Conservation (phyloP, 2,329 filamentous ascomycete species). For the Neurospora sp. region DNA sequence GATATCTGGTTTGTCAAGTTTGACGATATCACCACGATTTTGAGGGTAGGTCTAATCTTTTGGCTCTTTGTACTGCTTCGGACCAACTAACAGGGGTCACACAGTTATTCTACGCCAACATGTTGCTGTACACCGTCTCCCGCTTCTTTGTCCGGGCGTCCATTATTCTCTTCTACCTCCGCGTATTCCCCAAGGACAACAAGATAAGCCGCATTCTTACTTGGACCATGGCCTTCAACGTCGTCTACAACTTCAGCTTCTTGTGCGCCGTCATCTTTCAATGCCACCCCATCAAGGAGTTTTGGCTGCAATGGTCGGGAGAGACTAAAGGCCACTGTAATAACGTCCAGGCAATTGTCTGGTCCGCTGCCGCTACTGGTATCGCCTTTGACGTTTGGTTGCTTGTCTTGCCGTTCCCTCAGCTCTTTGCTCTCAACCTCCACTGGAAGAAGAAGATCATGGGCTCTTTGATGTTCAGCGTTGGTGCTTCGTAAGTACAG, state of each 20-base stretch:
- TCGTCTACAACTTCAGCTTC: slow-evolving; percentile 31
- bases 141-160: slow-evolving; percentile 37
- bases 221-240: slow-evolving; percentile 30
- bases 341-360: slow-evolving; percentile 37
- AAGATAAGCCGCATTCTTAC: slow-evolving; percentile 30
- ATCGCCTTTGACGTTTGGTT: slow-evolving; percentile 44
- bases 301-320: slow-evolving; percentile 44
- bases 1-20: slow-evolving; percentile 40
- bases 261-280: slow-evolving; percentile 36
- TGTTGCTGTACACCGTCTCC: slow-evolving; percentile 36
- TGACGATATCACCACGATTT: slow-evolving; percentile 32
- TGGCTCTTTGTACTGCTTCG: background rate
- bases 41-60: slow-evolving; percentile 6
- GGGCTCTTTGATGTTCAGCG: slow-evolving; percentile 36
- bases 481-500: slow-evolving; percentile 27
- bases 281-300: slow-evolving; percentile 39
- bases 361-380: slow-evolving; percentile 41
- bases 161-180: slow-evolving; percentile 44
- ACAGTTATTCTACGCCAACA: slow-evolving; percentile 30
- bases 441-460: slow-evolving; percentile 39
- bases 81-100: slow-evolving; percentile 13
- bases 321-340: slow-evolving; percentile 37
- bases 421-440: slow-evolving; percentile 29
- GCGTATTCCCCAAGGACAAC: slow-evolving; percentile 36
- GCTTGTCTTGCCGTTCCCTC: slow-evolving; percentile 38